Conservation (phyloP, 2,329 filamentous ascomycete species). For the Rutstroemia sydowiana region DNA sequence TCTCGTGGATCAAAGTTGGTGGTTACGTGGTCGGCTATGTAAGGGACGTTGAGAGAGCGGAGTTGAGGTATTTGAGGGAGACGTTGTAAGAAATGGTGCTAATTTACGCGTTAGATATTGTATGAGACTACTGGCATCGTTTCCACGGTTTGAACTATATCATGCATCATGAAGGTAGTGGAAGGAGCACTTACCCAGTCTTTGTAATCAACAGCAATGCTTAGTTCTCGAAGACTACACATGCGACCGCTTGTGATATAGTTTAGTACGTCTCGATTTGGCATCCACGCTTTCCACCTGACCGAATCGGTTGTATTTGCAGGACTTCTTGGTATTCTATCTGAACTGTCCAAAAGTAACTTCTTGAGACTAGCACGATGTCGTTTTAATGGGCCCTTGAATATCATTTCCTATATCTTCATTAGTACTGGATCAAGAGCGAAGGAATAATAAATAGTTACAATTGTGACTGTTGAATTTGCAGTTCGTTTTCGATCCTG, state of each 20-base stretch:
- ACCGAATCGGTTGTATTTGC: constrained; percentile 32
- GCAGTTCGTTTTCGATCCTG: constrained; percentile 51
- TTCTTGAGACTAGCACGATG: constrained; percentile 66
- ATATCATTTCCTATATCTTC: constrained; percentile 51
- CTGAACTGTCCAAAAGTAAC: constrained; percentile 65
- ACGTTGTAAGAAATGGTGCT: constrained; percentile 74
- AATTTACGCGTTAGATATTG: too few relatives aligned
- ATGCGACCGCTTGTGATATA: constrained; percentile 74
- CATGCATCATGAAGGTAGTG: too few relatives aligned
- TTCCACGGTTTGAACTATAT: too few relatives aligned
- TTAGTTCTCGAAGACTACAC: constrained; percentile 62
- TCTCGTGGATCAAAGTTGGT: constrained; percentile 55
- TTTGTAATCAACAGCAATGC: constrained; percentile 63
- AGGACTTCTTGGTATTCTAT: constrained; percentile 38
- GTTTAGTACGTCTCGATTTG: constrained; percentile 59
- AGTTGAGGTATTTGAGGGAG: constrained; percentile 65
- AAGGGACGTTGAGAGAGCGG: constrained; percentile 62
- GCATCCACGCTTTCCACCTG: constrained; percentile 63
- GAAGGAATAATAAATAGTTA: constrained; percentile 14
- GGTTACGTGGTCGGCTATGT: constrained; percentile 55
- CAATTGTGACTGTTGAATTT: constrained; percentile 53
- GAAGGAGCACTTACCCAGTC: constrained; percentile 64
- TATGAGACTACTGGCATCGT: too few relatives aligned
- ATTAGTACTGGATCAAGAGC: constrained; percentile 5
- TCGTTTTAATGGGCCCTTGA: constrained; percentile 60